Evolutionary conservation across 495 filamentous ascomycete species (phyloP).

Genomic region (Penicillium verhagenii): DNA sequence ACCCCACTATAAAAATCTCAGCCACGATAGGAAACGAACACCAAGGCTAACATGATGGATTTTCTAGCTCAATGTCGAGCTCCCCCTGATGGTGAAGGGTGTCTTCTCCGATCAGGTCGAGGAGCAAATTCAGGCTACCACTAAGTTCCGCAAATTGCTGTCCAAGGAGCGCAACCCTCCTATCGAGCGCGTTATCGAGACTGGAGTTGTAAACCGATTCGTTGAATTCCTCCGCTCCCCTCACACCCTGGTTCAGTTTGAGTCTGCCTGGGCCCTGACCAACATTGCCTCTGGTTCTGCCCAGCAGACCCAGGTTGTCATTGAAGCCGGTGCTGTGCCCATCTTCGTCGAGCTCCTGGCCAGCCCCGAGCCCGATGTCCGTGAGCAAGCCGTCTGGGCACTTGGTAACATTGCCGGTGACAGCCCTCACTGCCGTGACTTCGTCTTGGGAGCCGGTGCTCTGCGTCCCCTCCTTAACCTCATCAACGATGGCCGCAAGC

Average conservation of each 20-base stretch:
- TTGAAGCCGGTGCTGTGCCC: conserved; percentile 95
- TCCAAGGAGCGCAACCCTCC: conserved; percentile 99
- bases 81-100: conserved; percentile 95
- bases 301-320: conserved; percentile 96
- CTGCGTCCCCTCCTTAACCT: conserved; percentile 84
- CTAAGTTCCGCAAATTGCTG: conserved; percentile 95
- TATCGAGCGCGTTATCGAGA: conserved; percentile 99
- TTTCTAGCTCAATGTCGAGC: conserved; percentile 88
- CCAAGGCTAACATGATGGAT: conserved; percentile 38
- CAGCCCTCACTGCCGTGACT: conserved; percentile 95
- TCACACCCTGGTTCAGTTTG: conserved; percentile 98
- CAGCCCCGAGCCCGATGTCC: conserved; percentile 96
- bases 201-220: conserved; percentile 94
- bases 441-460: conserved; percentile 85
- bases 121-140: conserved; percentile 96
- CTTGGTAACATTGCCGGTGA: conserved; percentile 99
- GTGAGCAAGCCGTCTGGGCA: conserved; percentile 99
- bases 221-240: conserved; percentile 98
- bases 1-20: conserved; percentile 19
- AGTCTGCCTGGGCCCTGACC: conserved; percentile 98
- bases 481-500: conserved; percentile 95
- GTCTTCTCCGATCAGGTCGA: conserved; percentile 99
- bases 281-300: conserved; percentile 99
- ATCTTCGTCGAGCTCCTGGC: conserved; percentile 96
- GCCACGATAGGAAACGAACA: conserved; percentile 5